Base-by-base conservation (phyloP, 495 filamentous ascomycete genomes). In the Podospora tetraspora region DNA sequence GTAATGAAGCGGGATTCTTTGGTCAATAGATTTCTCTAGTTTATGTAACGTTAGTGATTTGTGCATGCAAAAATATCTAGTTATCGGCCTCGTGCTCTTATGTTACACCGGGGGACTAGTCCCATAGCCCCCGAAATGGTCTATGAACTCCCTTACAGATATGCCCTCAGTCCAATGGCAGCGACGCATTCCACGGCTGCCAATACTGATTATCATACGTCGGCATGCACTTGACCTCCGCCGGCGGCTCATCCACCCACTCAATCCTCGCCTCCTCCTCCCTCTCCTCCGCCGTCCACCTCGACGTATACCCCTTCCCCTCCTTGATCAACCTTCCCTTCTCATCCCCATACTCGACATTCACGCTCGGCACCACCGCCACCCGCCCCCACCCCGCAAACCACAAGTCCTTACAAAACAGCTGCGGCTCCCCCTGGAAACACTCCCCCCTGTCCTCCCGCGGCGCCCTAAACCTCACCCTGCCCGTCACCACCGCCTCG, bases 371-470 rank as follows among this genome's bases (percentile, higher is more conserved):
- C 19, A 86, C 80, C 4, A 83, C 83, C 8, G 80, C 76, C 32
- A 85, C 83, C 70, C 78, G 82, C 8, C 80, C 79, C 60, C 77
- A 78, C 0, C 83, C 83, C 8, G 72, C 34, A 12, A 61, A 71
- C 81, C 82, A 86, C 64, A 86, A 24, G 61, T 86, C 83, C 69
- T 85, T 86, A 62, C 79, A 80, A n/a, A 86, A 80, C 60, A 84
- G 56, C 61, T 77, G 76, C 27, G 84, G 79, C 70, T 85, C 84
- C 1, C 84, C 83, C 70, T 79, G 77, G 30, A 72, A 73, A 32
- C 83, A 86, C 69, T 86, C 84, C 8, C 68, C 78, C 27, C 74
- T 57, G n/a, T 72, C 69, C 19, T 61, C 63, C 19, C 64, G 10
- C 19, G 69, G 61, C 23, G 57, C 64, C 0, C 84, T 77, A 64